These are phyloP conservation scores for Beauveria asiatica DNA, from an alignment of 2,329 filamentous ascomycete species.

Conservation along the genomic window DNA sequence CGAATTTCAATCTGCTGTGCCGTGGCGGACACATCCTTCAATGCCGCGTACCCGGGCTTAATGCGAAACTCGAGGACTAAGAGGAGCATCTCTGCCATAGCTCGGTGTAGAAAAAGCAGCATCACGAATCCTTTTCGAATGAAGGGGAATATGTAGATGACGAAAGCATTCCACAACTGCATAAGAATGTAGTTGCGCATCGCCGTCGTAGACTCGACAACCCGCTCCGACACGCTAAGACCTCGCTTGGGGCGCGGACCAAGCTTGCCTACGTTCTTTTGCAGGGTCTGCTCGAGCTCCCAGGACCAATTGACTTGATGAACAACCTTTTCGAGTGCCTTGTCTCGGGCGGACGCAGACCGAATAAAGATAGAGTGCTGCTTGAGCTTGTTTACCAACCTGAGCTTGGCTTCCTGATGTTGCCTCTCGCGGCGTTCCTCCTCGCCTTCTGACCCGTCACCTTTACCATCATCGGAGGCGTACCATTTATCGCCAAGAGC, in stretches of 20 bases:
- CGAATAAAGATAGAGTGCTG: slow-evolving; percentile 78
- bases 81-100: slow-evolving; percentile 72
- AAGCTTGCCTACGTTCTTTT: slow-evolving; percentile 82
- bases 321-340: slow-evolving; percentile 69
- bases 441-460: slow-evolving; percentile 55
- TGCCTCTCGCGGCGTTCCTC: slow-evolving; percentile 57
- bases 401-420: slow-evolving; percentile 50
- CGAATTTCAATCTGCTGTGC: slow-evolving; percentile 97
- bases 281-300: slow-evolving; percentile 76
- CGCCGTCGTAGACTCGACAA: slow-evolving; percentile 87
- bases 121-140: slow-evolving; percentile 67
- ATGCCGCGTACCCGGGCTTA: slow-evolving; percentile 66
- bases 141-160: slow-evolving; percentile 69
- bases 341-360: slow-evolving; percentile 71
- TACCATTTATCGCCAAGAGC: slow-evolving; percentile 67
- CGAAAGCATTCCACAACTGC: slow-evolving; percentile 61
- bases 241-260: slow-evolving; percentile 73
- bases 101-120: slow-evolving; percentile 67
- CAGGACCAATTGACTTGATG: slow-evolving; percentile 95
- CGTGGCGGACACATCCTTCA: slow-evolving; percentile 94
- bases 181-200: slow-evolving; percentile 67
- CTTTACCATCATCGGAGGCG: slow-evolving; percentile 23
- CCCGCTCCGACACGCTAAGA: slow-evolving; percentile 85
- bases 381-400: slow-evolving; percentile 76
- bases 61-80: slow-evolving; percentile 76